A percentile compares a stretch with the other conserved stretches of the same genome.
Conservation (phyloP, 2,329 filamentous ascomycete species). For the Apiospora hydei region DNA sequence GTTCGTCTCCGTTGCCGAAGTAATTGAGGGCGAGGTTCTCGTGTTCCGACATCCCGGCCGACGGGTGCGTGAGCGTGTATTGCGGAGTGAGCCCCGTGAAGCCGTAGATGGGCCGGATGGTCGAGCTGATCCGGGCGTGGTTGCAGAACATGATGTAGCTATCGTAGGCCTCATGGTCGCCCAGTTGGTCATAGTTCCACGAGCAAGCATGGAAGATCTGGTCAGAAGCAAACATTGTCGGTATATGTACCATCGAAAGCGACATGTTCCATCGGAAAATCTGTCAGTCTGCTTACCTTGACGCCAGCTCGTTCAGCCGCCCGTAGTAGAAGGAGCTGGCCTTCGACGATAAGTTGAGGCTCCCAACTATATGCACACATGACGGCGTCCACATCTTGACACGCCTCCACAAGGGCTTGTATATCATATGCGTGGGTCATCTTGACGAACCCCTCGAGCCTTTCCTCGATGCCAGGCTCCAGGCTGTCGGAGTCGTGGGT, state of each 20-base stretch:
- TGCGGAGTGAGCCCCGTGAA: conserved; percentile 35
- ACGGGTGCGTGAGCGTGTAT: neutral
- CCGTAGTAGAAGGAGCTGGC: conserved; percentile 44
- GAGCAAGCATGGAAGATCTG: conserved; percentile 38
- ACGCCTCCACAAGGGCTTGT: conserved; percentile 41
- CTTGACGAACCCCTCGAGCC: conserved; percentile 40
- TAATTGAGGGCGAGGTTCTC: neutral
- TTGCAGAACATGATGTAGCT: conserved; percentile 39
- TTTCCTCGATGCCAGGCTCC: conserved; percentile 24
- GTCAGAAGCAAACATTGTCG: neutral
- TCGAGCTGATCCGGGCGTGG: conserved; percentile 35
- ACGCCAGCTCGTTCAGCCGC: conserved; percentile 46
- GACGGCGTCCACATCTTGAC: conserved; percentile 45
- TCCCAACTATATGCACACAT: conserved; percentile 40
- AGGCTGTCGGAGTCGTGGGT: conserved; percentile 42
- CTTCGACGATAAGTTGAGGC: conserved; percentile 41
- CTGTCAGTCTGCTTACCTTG: conserved; percentile 21
- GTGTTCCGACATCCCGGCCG: neutral
- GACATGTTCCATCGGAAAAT: neutral
- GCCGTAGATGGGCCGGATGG: conserved; percentile 39
- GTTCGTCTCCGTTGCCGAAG: neutral
- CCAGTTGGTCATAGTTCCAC: conserved; percentile 45
- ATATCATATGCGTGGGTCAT: conserved; percentile 40
- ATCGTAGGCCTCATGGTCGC: conserved; percentile 40
- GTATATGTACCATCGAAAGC: neutral